Evolutionary conservation across 306 rosid species (phyloP).

Genomic region (Lithocarpus polystachyus): DNA sequence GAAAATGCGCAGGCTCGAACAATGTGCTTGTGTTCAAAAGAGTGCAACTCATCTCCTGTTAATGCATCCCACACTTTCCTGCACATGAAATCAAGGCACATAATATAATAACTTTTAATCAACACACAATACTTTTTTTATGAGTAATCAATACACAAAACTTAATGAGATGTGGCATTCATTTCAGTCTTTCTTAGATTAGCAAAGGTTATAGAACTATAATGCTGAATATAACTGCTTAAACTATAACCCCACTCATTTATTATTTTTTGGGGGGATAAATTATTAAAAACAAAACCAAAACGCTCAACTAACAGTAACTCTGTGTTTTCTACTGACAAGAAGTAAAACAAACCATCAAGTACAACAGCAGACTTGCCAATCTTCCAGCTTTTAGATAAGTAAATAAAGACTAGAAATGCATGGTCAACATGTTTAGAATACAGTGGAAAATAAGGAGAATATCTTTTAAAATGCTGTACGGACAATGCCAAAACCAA

Average conservation of each 20-base stretch:
- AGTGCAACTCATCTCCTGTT: conserved; percentile 84
- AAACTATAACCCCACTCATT: neutral
- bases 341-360: neutral
- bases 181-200: neutral
- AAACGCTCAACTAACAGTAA: no score
- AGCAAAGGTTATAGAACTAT: neutral
- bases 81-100: conserved; percentile 32
- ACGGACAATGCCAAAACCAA: neutral
- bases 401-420: neutral
- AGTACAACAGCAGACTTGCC: neutral
- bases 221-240: neutral
- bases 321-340: neutral
- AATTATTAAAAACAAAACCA: no score
- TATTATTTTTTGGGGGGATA: neutral
- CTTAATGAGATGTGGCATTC: neutral
- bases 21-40: conserved; percentile 98
- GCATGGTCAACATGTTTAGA: neutral
- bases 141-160: neutral
- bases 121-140: neutral
- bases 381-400: neutral
- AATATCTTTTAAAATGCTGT: neutral
- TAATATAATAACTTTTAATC: conserved; percentile 6
- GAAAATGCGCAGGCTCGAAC: conserved; percentile 95
- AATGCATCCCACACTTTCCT: conserved; percentile 99
- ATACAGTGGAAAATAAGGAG: neutral